These are phyloP conservation scores for Cystobasidiaceae sp. DNA, from an alignment of 1,284 basidiomycete species.

Conservation along the genomic window DNA sequence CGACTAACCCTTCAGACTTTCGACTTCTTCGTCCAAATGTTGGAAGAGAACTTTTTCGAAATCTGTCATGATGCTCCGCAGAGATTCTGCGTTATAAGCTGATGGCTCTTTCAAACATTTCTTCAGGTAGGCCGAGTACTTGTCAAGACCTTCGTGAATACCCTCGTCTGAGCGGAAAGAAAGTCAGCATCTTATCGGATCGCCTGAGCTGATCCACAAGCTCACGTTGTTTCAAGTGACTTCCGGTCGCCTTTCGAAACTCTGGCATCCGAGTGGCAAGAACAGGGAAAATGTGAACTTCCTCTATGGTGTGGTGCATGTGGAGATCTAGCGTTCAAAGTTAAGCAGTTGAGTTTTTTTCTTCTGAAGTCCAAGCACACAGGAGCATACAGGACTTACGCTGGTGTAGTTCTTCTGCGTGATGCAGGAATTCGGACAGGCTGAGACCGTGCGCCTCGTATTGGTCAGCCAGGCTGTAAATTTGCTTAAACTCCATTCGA, in stretches of 20 bases:
- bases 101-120: constrained; percentile 12
- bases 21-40: constrained; percentile 27
- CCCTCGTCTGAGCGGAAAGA: not conserved
- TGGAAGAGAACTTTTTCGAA: constrained; percentile 30
- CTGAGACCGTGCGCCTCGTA: constrained; percentile 5
- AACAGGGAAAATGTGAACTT: constrained; percentile 41
- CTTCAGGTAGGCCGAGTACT: constrained; percentile 20
- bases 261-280: constrained; percentile 40
- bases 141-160: constrained; percentile 24
- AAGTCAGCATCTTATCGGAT: too few species aligned
- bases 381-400: too few species aligned
- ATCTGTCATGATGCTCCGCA: constrained; percentile 11
- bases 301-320: constrained; percentile 43
- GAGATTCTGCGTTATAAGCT: constrained; percentile 1
- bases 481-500: constrained; percentile 7
- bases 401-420: constrained; percentile 13
- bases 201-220: too few species aligned
- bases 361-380: not conserved
- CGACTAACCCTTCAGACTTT: constrained; percentile 19
- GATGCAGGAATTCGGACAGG: not conserved
- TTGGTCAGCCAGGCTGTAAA: constrained; percentile 13
- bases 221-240: constrained; percentile 18
- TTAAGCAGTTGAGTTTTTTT: not conserved
- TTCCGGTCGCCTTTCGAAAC: constrained; percentile 31
- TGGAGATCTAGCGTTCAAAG: constrained; percentile 35